Evolutionary conservation across 768 basidiomycete genomes (phyloP).

Genomic region (Pleurotus djamor): DNA sequence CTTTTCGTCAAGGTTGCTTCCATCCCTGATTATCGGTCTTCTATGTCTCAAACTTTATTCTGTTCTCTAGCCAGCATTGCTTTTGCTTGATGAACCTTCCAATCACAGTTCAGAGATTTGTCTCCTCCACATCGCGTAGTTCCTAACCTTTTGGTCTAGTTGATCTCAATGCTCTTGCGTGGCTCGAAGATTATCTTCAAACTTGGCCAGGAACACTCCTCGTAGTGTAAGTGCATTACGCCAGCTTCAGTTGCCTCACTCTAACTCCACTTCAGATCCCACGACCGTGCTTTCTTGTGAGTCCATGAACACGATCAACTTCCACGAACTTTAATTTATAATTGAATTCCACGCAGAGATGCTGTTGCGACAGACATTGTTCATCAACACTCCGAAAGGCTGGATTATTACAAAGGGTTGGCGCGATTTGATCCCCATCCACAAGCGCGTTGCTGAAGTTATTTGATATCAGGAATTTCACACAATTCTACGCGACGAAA

Average conservation of each 20-base stretch:
- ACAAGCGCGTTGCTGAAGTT: neutral
- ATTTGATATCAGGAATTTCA: conserved; percentile 70
- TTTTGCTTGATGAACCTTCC: conserved; percentile 91
- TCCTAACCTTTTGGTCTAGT: conserved; percentile 34
- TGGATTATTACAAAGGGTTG: conserved; percentile 97
- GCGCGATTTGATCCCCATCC: conserved; percentile 7
- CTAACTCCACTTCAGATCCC: conserved; percentile 54
- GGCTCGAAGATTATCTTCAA: conserved; percentile 96
- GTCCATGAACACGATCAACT: conserved; percentile 14
- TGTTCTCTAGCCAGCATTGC: conserved; percentile 55
- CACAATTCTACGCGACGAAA: conserved; percentile 98
- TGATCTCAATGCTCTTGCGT: conserved; percentile 94
- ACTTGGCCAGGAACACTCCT: conserved; percentile 92
- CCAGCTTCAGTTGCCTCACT: conserved; percentile 10
- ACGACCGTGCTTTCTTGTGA: conserved; percentile 95
- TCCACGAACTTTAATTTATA: neutral
- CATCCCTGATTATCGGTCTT: neutral
- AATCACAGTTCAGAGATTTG: conserved; percentile 74
- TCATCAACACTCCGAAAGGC: conserved; percentile 89
- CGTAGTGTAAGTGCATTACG: conserved; percentile 68
- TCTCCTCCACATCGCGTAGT: neutral
- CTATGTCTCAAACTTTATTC: neutral
- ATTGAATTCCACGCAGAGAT: conserved; percentile 47
- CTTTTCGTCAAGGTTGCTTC: conserved; percentile 84
- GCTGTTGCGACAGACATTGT: conserved; percentile 97